Evolutionary conservation across 371 early-diverging fungal genomes (phyloP).

Genomic region (Globomyces sp.): DNA sequence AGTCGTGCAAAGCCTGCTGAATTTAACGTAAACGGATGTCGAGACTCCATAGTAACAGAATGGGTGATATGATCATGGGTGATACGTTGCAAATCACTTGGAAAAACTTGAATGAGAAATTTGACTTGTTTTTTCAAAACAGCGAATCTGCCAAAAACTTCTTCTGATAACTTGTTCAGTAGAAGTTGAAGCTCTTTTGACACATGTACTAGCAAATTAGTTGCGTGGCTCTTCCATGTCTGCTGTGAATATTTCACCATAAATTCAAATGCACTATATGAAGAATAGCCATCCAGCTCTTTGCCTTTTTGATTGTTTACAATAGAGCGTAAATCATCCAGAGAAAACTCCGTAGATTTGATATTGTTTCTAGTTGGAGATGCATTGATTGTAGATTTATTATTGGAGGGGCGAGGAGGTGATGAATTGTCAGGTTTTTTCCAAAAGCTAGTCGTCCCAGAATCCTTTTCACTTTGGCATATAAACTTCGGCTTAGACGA

Average conservation of each 20-base stretch:
- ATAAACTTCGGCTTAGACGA: slow-evolving; percentile 28
- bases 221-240: slow-evolving; percentile 35
- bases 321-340: slow-evolving; percentile 34
- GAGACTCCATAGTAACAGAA: slow-evolving; percentile 36
- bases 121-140: slow-evolving; percentile 40
- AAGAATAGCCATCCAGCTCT: slow-evolving; percentile 35
- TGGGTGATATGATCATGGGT: slow-evolving; percentile 28
- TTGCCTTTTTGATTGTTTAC: slow-evolving; percentile 39
- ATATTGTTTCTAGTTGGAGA: background rate
- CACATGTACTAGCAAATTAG: slow-evolving; percentile 29
- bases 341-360: slow-evolving; percentile 23
- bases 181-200: slow-evolving; percentile 31
- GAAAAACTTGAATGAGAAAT: slow-evolving; percentile 36
- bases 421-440: background rate
- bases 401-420: background rate
- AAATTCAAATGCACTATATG: slow-evolving; percentile 36
- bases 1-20: slow-evolving; percentile 35
- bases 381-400: background rate
- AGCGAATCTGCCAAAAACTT: slow-evolving; percentile 41
- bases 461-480: background rate
- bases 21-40: slow-evolving; percentile 39
- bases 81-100: slow-evolving; percentile 34
- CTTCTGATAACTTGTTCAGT: slow-evolving; percentile 33
- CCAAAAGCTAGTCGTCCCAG: slow-evolving; percentile 6
- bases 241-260: slow-evolving; percentile 35